Evolutionary conservation across 306 rosid species (phyloP), one percentile per base, ranked within the genome.

Genomic region (Adenanthera pavonina): DNA sequence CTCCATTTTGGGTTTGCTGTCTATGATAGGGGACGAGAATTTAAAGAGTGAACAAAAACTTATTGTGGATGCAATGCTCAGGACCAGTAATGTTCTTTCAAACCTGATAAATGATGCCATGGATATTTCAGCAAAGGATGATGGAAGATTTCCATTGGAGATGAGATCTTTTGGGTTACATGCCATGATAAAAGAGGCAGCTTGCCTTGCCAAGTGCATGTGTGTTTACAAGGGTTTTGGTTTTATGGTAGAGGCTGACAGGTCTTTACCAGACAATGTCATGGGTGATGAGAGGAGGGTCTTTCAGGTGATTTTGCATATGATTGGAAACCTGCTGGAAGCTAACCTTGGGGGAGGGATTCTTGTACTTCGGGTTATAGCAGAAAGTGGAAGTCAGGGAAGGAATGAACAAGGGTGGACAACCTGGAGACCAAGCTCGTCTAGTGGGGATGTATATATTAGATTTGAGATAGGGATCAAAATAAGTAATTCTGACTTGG

Each of bases 231-330:
- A 73, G 73, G 98, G 98, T 67, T 84, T 89, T 71, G 89, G 88
- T 78, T 96, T 96, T 84, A 62, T 83, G 53, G 76, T 89, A 8
- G 99, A 96, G 83, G 98, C 89, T 54, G 98, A 96, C 54, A 89
- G 87, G 86, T 89, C 97, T 40, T 76, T 96, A 78, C 97, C 95
- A 1, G 94, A 96, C 85, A 81, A 92, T 75, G 91, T 93, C 10
- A 82, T 92, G 94, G 99, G 99, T 25, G 99, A 96, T 74, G 99
- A 96, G 82, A 86, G 94, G 86, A 90, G 99, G 88, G 93, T 96
- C 59, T 96, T 96, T 81, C 99, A 96, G 91, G 97, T 96, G 91
- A 92, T 96, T 87, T 81, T 96, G 84, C 99, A 96, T 75, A 96
- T 96, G 97, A 92, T 94, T 54, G 98, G 99, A 70, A 96, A 88